These are phyloP conservation scores for Populus simonii DNA, from an alignment of 345 rosid species.

Conservation along the genomic window DNA sequence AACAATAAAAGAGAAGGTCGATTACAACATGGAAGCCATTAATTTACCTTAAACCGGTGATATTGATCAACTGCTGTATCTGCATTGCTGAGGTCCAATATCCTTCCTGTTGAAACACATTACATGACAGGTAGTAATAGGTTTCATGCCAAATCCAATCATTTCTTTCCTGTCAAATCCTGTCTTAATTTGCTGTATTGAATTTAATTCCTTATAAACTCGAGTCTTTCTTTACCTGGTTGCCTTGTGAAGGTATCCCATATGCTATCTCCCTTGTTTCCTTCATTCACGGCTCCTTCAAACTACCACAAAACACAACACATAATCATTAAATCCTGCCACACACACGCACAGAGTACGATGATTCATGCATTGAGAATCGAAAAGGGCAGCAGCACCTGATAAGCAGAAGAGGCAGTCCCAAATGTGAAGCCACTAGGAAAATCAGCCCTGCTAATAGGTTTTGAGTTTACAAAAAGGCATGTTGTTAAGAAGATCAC, in stretches of 20 bases:
- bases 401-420: conserved; percentile 92
- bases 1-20: background rate
- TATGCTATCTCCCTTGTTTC: conserved; percentile 82
- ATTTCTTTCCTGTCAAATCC: background rate
- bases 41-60: conserved; percentile 65
- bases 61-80: conserved; percentile 89
- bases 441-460: conserved; percentile 61
- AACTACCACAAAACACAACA: conserved; percentile 38
- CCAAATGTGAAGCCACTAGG: conserved; percentile 78
- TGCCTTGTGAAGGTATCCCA: conserved; percentile 84
- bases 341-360: too few species aligned
- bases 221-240: conserved; percentile 44
- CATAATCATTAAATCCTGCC: background rate
- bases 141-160: background rate
- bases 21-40: background rate
- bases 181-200: background rate
- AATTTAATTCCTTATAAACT: background rate
- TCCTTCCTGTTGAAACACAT: conserved; percentile 52
- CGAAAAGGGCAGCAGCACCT: conserved; percentile 33
- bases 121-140: too few species aligned
- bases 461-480: conserved; percentile 34
- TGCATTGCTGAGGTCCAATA: conserved; percentile 94
- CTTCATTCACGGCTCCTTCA: conserved; percentile 89
- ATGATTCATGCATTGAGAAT: background rate
- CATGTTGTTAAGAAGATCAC: conserved; percentile 10